Percentiles rank a stretch among this genome's conserved stretches.
Evolutionary conservation across 257 asterid species (phyloP).

Genomic region (Solanum tarijense): DNA sequence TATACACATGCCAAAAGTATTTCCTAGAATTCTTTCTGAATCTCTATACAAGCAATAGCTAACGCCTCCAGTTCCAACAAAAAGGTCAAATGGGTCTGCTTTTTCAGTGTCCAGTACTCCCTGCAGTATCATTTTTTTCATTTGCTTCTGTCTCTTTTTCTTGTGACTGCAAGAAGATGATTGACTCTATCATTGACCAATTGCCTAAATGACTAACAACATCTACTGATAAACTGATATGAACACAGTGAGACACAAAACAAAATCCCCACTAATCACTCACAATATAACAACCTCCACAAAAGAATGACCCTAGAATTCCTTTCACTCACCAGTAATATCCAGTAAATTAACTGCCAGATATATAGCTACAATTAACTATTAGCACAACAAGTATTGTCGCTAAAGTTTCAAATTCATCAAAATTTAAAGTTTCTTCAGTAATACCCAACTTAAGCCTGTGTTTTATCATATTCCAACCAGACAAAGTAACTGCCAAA

Average conservation of each 20-base stretch:
- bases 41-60: constrained; percentile 80
- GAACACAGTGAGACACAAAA: background rate
- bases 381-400: background rate
- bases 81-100: constrained; percentile 64
- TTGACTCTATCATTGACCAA: background rate
- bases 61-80: constrained; percentile 64
- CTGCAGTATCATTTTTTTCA: constrained; percentile 58
- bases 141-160: constrained; percentile 73
- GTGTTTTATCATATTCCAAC: background rate
- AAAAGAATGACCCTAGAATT: background rate
- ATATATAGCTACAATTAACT: background rate
- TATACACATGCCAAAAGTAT: constrained; percentile 96
- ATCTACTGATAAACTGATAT: background rate
- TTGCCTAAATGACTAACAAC: background rate
- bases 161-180: constrained; percentile 44
- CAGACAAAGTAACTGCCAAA: background rate
- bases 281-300: background rate
- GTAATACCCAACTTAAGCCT: background rate
- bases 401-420: background rate
- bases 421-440: background rate
- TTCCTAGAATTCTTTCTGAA: constrained; percentile 92
- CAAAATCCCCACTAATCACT: background rate
- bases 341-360: background rate
- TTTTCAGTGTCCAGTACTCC: constrained; percentile 71
- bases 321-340: background rate